Base-by-base conservation (phyloP, 257 asterid species). In the Cynanchum wilfordii region DNA sequence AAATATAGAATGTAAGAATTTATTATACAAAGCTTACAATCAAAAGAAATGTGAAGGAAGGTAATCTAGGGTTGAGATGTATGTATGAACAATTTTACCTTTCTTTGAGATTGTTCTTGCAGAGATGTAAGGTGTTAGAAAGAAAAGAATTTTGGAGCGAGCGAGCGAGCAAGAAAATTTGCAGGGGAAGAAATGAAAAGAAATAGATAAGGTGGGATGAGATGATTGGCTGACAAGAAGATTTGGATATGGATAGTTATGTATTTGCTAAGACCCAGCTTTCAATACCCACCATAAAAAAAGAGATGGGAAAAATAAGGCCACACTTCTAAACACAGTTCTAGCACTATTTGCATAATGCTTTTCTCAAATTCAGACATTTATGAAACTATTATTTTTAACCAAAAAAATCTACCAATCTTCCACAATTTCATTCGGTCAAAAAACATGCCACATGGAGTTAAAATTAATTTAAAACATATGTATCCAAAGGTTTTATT, bases 211-310 rank as follows among this genome's bases (percentile, higher is more conserved):
- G 96, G 85, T 59, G 76, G 76, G 45, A 60, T 20, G n/a, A 74
- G 83, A 81, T 92, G 96, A 79, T 78, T 89, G 96, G 95, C 73
- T 85, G 83, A 74, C 25, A 81, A 51, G 73, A 80, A 74, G 82
- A 71, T 73, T 42, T 75, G 80, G 86, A 83, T 80, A 83, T 80
- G 74, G 80, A 69, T 73, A 33, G 36, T 70, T 76, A 74, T 51
- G 15, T 58, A 64, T 24, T 24, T 71, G 60, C 57, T 73, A 72
- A 68, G 60, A 45, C 44, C 24, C 15, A 27, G 40, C 80, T 76
- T 75, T 67, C 45, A 71, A 51, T 58, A 59, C 78, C 82, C 84
- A 79, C 82, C 80, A 81, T 72, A 69, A 76, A 80, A 66, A 64
- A 27, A 19, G 17, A 56, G 66, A 66, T 73, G 64, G 50, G n/a